phyloP scores from a whole-genome alignment of 495 filamentous ascomycete genomes.

The Polyplosphaeria fusca region DNA sequence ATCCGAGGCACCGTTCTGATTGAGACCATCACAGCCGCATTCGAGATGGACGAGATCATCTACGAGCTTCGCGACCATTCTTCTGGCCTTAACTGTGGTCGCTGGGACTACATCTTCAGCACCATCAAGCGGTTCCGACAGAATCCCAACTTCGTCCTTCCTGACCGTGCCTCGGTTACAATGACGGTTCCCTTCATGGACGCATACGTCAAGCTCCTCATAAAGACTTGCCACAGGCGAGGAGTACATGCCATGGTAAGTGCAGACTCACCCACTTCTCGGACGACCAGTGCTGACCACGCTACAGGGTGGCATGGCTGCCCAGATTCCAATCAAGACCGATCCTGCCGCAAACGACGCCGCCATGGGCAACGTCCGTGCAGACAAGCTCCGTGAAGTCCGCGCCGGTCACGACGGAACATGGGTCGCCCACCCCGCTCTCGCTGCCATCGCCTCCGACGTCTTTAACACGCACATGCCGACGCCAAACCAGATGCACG shows the following conservation, averaged over 20 bases:
- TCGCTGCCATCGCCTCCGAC: slow-evolving; percentile 83
- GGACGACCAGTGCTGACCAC: neutral
- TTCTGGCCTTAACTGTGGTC: slow-evolving; percentile 94
- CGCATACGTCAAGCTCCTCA: slow-evolving; percentile 89
- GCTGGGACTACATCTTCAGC: slow-evolving; percentile 99
- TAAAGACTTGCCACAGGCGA: slow-evolving; percentile 94
- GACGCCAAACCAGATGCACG: slow-evolving; percentile 93
- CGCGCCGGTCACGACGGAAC: slow-evolving; percentile 93
- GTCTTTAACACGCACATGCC: slow-evolving; percentile 99
- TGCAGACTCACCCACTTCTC: neutral
- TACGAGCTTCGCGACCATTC: slow-evolving; percentile 98
- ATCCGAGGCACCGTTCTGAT: slow-evolving; percentile 96
- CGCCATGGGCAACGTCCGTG: slow-evolving; percentile 89
- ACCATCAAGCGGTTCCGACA: slow-evolving; percentile 99
- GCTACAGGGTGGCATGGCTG: slow-evolving; percentile 84
- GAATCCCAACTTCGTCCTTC: slow-evolving; percentile 87
- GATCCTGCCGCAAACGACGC: slow-evolving; percentile 84
- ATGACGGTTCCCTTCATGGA: slow-evolving; percentile 99
- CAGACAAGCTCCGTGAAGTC: slow-evolving; percentile 95
- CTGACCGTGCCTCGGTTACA: slow-evolving; percentile 85
- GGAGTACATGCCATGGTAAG: slow-evolving; percentile 88
- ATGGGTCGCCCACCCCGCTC: slow-evolving; percentile 95
- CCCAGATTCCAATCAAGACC: slow-evolving; percentile 97
- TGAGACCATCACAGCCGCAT: slow-evolving; percentile 97
- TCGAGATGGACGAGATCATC: slow-evolving; percentile 99